Evolutionary conservation across 768 basidiomycete genomes (phyloP).

Genomic region (Leucosporidium yakuticum): DNA sequence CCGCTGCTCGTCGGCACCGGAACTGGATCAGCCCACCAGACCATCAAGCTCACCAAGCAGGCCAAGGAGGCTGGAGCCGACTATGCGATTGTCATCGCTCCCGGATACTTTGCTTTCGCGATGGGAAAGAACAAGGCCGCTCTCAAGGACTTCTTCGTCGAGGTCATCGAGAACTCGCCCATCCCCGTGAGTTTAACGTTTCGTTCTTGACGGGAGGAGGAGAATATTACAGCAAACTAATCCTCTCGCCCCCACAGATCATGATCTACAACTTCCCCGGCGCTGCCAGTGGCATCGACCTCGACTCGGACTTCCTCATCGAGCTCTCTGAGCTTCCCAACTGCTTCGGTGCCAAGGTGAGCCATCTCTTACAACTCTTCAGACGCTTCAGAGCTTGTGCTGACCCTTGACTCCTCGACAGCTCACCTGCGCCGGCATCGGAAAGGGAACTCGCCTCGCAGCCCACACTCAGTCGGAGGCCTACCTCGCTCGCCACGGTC

Average conservation of each 20-base stretch:
- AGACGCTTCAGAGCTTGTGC: background rate
- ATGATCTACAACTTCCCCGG: conserved; percentile 80
- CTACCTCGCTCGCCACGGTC: conserved; percentile 40
- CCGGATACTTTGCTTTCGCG: conserved; percentile 55
- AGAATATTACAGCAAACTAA: conserved; percentile 63
- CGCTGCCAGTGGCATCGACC: conserved; percentile 60
- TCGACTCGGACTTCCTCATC: conserved; percentile 70
- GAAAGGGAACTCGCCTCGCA: conserved; percentile 73
- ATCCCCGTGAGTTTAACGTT: too few relatives aligned
- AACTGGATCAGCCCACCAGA: conserved; percentile 70
- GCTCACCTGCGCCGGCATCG: conserved; percentile 76
- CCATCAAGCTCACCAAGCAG: conserved; percentile 61
- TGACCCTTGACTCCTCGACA: conserved; percentile 38
- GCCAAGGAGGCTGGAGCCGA: conserved; percentile 77
- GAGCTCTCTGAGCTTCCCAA: conserved; percentile 70
- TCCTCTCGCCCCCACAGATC: too few relatives aligned
- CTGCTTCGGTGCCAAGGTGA: conserved; percentile 65
- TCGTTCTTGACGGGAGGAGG: too few relatives aligned
- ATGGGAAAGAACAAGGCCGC: conserved; percentile 46
- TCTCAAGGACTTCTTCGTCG: conserved; percentile 40
- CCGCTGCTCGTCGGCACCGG: conserved; percentile 79
- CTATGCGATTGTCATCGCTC: conserved; percentile 60
- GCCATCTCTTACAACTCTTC: background rate
- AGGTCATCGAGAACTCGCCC: conserved; percentile 51
- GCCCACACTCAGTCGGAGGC: conserved; percentile 48